Percentiles rank a stretch among this genome's conserved stretches.
These are phyloP conservation scores for Vaccinium myrtillus DNA, from an alignment of 148 eudicot species.

Conservation along the genomic window DNA sequence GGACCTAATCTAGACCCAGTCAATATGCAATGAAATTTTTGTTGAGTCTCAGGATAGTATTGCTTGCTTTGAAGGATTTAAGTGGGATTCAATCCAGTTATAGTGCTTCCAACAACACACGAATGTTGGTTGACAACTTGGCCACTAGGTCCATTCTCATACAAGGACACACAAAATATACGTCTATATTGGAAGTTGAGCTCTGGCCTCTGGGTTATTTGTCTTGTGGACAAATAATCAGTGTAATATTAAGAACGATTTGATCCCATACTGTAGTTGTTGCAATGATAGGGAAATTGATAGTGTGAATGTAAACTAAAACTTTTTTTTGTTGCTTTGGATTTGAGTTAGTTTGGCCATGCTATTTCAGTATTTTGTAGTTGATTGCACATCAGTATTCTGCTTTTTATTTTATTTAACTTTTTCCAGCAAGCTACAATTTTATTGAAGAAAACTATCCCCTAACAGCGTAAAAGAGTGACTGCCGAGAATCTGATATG, in stretches of 20 bases:
- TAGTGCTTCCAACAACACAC: neutral
- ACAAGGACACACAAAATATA: conserved; percentile 6
- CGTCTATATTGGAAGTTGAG: neutral
- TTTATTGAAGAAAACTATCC: neutral
- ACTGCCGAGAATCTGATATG: neutral
- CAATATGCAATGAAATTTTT: conserved; percentile 1
- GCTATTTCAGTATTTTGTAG: neutral
- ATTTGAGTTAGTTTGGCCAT: neutral
- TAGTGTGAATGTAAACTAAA: neutral
- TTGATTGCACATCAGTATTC: neutral
- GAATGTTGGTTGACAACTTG: neutral
- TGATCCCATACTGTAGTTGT: neutral
- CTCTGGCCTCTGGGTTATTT: neutral
- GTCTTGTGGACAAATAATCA: neutral
- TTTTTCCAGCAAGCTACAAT: neutral
- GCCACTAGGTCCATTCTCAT: conserved; percentile 8
- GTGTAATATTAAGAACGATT: neutral
- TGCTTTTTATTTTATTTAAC: neutral
- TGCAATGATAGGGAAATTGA: neutral
- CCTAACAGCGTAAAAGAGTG: neutral
- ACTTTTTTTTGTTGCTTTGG: neutral
- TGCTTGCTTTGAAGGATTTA: conserved; percentile 1
- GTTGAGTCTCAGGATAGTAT: conserved; percentile 1
- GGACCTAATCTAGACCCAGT: neutral
- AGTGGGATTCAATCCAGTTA: neutral